phyloP scores from a whole-genome alignment of 116 monocot species.

The Iris pallida region DNA sequence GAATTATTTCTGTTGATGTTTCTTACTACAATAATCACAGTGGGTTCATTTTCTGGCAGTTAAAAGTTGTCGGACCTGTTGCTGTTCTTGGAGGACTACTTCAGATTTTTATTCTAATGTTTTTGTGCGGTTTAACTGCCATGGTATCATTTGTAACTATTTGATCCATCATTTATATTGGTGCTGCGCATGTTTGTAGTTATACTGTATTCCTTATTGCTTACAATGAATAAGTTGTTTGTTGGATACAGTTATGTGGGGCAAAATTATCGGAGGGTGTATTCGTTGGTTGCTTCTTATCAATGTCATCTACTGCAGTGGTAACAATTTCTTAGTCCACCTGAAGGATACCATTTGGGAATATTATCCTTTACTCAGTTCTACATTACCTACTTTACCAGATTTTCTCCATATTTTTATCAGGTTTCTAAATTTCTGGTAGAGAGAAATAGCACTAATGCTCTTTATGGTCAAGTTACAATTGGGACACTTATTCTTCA shows the following conservation, averaged over 20 bases:
- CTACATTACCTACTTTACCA: neutral
- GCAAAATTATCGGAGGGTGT: constrained; percentile 89
- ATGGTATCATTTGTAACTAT: constrained; percentile 40
- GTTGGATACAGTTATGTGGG: constrained; percentile 67
- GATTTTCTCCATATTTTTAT: constrained; percentile 4
- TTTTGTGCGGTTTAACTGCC: constrained; percentile 73
- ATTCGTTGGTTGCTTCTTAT: constrained; percentile 89
- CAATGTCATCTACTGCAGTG: constrained; percentile 99
- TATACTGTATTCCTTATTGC: neutral
- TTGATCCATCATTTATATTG: neutral
- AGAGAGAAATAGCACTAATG: constrained; percentile 66
- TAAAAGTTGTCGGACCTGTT: constrained; percentile 86
- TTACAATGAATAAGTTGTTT: neutral
- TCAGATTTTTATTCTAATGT: constrained; percentile 88
- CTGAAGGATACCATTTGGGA: neutral
- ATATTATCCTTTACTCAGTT: neutral
- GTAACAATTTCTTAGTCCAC: constrained; percentile 31
- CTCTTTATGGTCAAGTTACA: constrained; percentile 89
- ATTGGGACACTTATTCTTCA: constrained; percentile 98
- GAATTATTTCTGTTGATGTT: neutral
- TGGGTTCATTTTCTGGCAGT: constrained; percentile 29
- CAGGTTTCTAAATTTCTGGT: constrained; percentile 95
- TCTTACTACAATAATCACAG: neutral
- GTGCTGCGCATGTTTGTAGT: neutral
- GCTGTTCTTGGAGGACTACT: constrained; percentile 92